Percentiles rank a stretch among this genome's conserved stretches.
These are phyloP conservation scores for Biancaea sappan DNA, from an alignment of 306 rosid species.

Conservation along the genomic window DNA sequence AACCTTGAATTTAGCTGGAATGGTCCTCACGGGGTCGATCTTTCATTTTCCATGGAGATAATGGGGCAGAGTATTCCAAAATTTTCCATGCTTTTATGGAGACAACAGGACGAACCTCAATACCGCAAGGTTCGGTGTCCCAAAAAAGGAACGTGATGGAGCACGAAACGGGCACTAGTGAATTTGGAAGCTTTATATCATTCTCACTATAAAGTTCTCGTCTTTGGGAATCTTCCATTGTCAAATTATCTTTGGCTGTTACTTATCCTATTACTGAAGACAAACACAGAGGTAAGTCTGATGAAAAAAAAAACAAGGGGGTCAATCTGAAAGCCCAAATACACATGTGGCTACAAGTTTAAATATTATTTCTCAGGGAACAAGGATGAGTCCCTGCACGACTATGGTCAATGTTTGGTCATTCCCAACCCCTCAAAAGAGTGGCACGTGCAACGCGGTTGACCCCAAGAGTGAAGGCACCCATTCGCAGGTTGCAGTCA, in stretches of 20 bases:
- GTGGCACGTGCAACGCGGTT: constrained; percentile 78
- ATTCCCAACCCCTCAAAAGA: constrained; percentile 76
- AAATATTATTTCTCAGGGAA: not conserved
- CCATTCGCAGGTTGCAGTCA: constrained; percentile 68
- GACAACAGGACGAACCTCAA: not conserved
- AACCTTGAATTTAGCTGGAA: not conserved
- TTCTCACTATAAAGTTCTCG: not conserved
- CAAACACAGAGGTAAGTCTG: not conserved
- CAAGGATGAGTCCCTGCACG: constrained; percentile 15
- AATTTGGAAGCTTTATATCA: constrained; percentile 1
- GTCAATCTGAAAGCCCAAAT: not conserved
- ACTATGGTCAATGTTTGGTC: constrained; percentile 5
- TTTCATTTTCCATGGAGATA: not conserved
- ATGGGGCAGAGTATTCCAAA: not conserved
- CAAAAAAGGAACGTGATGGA: not conserved
- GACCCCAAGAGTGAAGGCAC: constrained; percentile 73
- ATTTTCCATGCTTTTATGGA: not conserved
- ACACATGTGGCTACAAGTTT: not conserved
- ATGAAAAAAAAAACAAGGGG: not conserved
- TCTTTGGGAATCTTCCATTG: not conserved
- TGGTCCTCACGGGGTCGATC: not conserved
- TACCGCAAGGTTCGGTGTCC: not conserved
- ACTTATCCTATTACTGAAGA: not conserved
- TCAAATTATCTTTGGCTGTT: not conserved
- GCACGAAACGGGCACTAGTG: not conserved